These are phyloP conservation scores for Trichocomaceae sp. DNA, from an alignment of 2,329 filamentous ascomycete species.

Conservation along the genomic window DNA sequence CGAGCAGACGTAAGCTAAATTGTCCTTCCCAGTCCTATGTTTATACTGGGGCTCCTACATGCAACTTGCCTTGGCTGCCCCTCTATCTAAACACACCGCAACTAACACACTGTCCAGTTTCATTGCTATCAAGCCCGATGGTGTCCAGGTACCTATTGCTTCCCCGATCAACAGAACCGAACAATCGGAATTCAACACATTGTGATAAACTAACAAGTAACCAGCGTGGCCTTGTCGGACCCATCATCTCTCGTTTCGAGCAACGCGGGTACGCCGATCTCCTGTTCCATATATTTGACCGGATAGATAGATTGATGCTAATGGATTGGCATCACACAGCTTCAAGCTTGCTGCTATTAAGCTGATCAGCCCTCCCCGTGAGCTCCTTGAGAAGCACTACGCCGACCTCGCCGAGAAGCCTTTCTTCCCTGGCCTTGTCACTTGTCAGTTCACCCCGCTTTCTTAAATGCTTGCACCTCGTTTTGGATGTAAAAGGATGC, in stretches of 20 bases:
- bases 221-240: constrained; percentile 92
- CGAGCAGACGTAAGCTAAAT: constrained; percentile 69
- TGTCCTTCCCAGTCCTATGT: constrained; percentile 8
- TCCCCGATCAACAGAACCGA: neutral
- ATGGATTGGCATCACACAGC: constrained; percentile 41
- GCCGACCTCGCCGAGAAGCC: constrained; percentile 85
- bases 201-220: constrained; percentile 21
- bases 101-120: constrained; percentile 59
- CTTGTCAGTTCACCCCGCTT: constrained; percentile 58
- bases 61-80: neutral
- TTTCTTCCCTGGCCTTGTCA: constrained; percentile 91
- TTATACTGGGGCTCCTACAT: neutral
- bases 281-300: neutral
- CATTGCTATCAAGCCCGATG: constrained; percentile 99
- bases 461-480: no score
- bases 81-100: neutral
- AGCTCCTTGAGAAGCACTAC: constrained; percentile 98
- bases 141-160: constrained; percentile 72
- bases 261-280: constrained; percentile 65
- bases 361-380: constrained; percentile 79
- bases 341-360: constrained; percentile 99
- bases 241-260: constrained; percentile 98
- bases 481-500: constrained; percentile 1
- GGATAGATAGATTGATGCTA: constrained; percentile 11
- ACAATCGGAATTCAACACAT: neutral